Percentiles rank a stretch among this genome's conserved stretches.
phyloP scores from a whole-genome alignment of 2,329 filamentous ascomycete genomes.

The Trichoderma atroviride region DNA sequence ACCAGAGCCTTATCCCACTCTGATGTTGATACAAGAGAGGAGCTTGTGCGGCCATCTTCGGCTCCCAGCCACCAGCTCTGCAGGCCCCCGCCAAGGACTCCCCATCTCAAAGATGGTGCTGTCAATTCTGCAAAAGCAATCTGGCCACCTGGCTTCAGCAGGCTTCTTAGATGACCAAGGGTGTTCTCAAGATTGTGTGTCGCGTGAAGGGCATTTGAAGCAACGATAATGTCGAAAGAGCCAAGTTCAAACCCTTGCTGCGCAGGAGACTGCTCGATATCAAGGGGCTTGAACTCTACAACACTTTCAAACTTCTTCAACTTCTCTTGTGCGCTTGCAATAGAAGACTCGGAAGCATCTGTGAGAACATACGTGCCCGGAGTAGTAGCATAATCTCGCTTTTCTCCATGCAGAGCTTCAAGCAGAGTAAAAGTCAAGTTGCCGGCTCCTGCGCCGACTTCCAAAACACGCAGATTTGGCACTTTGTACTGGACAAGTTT shows the following conservation, averaged over 20 bases:
- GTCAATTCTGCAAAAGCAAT: conserved; percentile 27
- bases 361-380: conserved; percentile 41
- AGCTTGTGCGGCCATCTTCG: conserved; percentile 17
- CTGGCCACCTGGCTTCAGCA: conserved; percentile 26
- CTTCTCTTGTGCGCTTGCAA: conserved; percentile 29
- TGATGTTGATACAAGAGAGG: conserved; percentile 4
- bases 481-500: conserved; percentile 37
- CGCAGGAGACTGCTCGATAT: conserved; percentile 25
- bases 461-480: conserved; percentile 41
- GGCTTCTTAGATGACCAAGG: conserved; percentile 6
- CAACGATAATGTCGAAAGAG: conserved; percentile 32
- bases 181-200: conserved; percentile 7
- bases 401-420: conserved; percentile 28
- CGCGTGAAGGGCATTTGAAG: conserved; percentile 31
- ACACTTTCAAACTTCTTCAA: conserved; percentile 15
- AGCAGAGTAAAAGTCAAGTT: conserved; percentile 37
- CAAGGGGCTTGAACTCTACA: conserved; percentile 33
- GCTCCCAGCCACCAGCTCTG: conserved; percentile 23
- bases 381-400: conserved; percentile 27
- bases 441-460: conserved; percentile 44
- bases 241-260: conserved; percentile 28
- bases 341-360: conserved; percentile 41
- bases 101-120: conserved; percentile 22
- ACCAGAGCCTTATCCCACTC: conserved; percentile 15
- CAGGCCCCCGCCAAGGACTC: background rate